Evolutionary conservation across 148 eudicot genomes (phyloP).

Genomic region (Chenopodium quinoa): DNA sequence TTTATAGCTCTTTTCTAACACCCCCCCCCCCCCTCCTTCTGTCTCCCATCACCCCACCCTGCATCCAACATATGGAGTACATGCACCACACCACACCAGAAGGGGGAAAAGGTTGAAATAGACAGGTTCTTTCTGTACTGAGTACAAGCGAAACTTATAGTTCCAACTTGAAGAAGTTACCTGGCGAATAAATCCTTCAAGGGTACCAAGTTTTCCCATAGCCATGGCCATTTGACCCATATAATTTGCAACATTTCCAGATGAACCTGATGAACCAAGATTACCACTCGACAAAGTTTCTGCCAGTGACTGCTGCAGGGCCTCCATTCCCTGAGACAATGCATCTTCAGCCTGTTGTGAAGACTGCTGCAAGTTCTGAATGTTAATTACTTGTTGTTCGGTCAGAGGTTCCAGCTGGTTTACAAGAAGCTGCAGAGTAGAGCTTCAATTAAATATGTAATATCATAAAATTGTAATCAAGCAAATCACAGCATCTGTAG

Average conservation of each 20-base stretch:
- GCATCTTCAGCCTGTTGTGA: conserved; percentile 63
- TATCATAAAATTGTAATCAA: neutral
- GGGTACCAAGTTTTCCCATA: conserved; percentile 61
- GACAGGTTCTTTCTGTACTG: neutral
- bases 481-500: neutral
- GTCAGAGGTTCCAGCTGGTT: conserved; percentile 53
- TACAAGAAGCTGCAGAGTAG: conserved; percentile 44
- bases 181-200: conserved; percentile 58
- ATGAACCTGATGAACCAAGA: conserved; percentile 52
- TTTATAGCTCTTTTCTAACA: neutral
- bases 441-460: conserved; percentile 16
- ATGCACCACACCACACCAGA: neutral
- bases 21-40: neutral
- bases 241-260: conserved; percentile 55
- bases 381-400: conserved; percentile 44
- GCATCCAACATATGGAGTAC: neutral
- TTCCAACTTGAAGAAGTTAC: conserved; percentile 20
- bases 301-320: conserved; percentile 53
- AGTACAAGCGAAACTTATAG: neutral
- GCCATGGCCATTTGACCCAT: conserved; percentile 69
- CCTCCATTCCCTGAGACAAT: conserved; percentile 57
- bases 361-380: conserved; percentile 47
- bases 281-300: conserved; percentile 49
- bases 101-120: neutral
- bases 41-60: neutral